phyloP scores from a whole-genome alignment of 495 filamentous ascomycete genomes.

The Lepraria neglecta region DNA sequence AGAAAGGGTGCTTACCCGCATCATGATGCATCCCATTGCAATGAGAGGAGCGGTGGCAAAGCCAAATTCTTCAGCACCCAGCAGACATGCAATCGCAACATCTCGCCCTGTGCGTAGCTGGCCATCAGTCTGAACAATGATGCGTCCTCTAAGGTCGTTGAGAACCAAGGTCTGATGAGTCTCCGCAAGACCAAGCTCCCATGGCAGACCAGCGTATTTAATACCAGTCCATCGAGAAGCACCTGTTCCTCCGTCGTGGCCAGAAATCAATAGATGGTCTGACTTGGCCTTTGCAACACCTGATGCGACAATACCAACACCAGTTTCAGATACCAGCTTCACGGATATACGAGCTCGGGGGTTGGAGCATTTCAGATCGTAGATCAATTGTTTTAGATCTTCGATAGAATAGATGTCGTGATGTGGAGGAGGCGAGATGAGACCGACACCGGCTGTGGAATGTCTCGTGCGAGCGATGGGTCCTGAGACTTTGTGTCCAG shows the following conservation, averaged over 20 bases:
- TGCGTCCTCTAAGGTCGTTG: slow-evolving; percentile 94
- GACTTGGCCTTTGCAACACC: slow-evolving; percentile 98
- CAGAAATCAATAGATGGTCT: slow-evolving; percentile 96
- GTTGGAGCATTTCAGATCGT: slow-evolving; percentile 97
- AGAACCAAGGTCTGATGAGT: slow-evolving; percentile 98
- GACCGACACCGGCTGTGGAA: slow-evolving; percentile 96
- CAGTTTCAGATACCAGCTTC: slow-evolving; percentile 97
- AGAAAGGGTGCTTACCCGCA: slow-evolving; percentile 44
- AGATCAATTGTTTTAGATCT: slow-evolving; percentile 97
- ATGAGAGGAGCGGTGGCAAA: slow-evolving; percentile 98
- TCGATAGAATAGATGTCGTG: slow-evolving; percentile 99
- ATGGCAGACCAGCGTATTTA: slow-evolving; percentile 97
- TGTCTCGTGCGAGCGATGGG: slow-evolving; percentile 94
- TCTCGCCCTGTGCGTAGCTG: slow-evolving; percentile 92
- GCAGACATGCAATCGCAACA: slow-evolving; percentile 90
- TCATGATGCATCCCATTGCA: slow-evolving; percentile 96
- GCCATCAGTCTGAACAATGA: slow-evolving; percentile 96
- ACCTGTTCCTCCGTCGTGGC: slow-evolving; percentile 96
- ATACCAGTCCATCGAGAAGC: slow-evolving; percentile 99
- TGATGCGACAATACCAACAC: slow-evolving; percentile 96
- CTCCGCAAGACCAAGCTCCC: slow-evolving; percentile 96
- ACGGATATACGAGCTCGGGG: slow-evolving; percentile 93
- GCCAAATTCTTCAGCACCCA: slow-evolving; percentile 96
- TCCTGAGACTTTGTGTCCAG: slow-evolving; percentile 95
- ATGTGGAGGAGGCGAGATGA: slow-evolving; percentile 97